Percentiles rank a stretch among this genome's conserved stretches.
Conservation (phyloP, 345 rosid species). For the Mangifera indica region DNA sequence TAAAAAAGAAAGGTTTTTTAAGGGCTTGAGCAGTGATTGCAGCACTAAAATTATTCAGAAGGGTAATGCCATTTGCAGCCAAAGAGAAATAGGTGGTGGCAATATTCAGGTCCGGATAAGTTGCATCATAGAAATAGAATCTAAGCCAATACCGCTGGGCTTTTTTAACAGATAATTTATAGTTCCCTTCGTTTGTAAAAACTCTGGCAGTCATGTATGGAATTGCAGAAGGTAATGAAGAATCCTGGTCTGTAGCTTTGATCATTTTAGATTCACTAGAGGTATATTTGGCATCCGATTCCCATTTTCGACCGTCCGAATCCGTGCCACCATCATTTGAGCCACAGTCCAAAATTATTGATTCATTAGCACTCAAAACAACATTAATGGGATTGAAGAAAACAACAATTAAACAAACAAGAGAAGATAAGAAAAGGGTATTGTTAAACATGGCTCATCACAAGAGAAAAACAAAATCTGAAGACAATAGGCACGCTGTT, state of each 20-base stretch:
- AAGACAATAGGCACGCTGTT: neutral
- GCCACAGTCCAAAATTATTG: slow-evolving; percentile 49
- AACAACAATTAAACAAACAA: slow-evolving; percentile 30
- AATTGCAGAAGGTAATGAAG: slow-evolving; percentile 56
- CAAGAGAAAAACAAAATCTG: neutral
- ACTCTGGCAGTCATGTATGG: slow-evolving; percentile 81
- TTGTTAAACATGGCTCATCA: slow-evolving; percentile 39
- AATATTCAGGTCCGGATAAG: slow-evolving; percentile 44
- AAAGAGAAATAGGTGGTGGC: slow-evolving; percentile 58
- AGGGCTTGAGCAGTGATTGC: slow-evolving; percentile 65
- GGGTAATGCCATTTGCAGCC: slow-evolving; percentile 44
- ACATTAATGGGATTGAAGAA: slow-evolving; percentile 19
- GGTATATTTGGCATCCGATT: slow-evolving; percentile 46
- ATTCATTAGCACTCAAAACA: slow-evolving; percentile 22
- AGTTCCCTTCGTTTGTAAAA: slow-evolving; percentile 51
- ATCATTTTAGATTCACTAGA: slow-evolving; percentile 33
- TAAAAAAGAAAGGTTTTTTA: slow-evolving; percentile 62
- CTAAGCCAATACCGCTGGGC: slow-evolving; percentile 46
- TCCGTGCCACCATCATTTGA: slow-evolving; percentile 46
- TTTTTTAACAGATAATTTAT: slow-evolving; percentile 45
- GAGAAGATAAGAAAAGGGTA: slow-evolving; percentile 20
- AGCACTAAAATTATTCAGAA: slow-evolving; percentile 73
- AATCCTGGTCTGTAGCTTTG: slow-evolving; percentile 58
- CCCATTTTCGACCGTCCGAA: slow-evolving; percentile 62
- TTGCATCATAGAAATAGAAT: slow-evolving; percentile 64